Percentiles rank a stretch among this genome's conserved stretches.
These are phyloP conservation scores for Staphylotrichum longicolle DNA, from an alignment of 495 filamentous ascomycete genomes.

Conservation along the genomic window DNA sequence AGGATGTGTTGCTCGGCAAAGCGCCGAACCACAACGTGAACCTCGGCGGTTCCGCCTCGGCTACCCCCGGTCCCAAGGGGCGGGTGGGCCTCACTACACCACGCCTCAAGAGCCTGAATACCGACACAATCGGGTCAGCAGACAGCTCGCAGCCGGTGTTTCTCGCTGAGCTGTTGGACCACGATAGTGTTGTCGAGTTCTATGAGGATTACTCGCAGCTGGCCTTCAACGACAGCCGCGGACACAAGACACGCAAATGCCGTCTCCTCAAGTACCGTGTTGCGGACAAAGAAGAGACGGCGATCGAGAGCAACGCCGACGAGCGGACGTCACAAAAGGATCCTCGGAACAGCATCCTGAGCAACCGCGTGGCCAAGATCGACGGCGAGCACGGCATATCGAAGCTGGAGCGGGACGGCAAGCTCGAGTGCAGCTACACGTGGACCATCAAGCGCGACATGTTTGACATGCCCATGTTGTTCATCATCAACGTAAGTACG, in stretches of 20 bases:
- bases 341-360: constrained; percentile 48
- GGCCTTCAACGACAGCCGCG: constrained; percentile 84
- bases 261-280: constrained; percentile 89
- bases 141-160: constrained; percentile 70
- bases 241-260: constrained; percentile 76
- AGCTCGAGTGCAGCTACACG: constrained; percentile 89
- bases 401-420: constrained; percentile 79
- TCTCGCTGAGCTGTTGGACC: constrained; percentile 87
- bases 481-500: constrained; percentile 88
- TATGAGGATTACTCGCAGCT: constrained; percentile 93
- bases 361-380: constrained; percentile 57
- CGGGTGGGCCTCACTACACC: constrained; percentile 47
- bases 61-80: constrained; percentile 33
- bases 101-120: constrained; percentile 41
- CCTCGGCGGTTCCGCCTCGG: constrained; percentile 44
- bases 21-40: constrained; percentile 89
- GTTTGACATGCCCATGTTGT: constrained; percentile 98
- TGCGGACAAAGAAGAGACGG: constrained; percentile 46
- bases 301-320: constrained; percentile 25
- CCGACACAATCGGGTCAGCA: constrained; percentile 31
- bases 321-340: constrained; percentile 43
- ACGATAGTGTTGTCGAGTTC: constrained; percentile 88
- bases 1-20: constrained; percentile 84
- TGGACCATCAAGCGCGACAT: constrained; percentile 97
- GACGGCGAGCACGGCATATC: constrained; percentile 74